These are phyloP conservation scores for Talaromyces proteolyticus DNA, from an alignment of 495 filamentous ascomycete species.

Conservation along the genomic window DNA sequence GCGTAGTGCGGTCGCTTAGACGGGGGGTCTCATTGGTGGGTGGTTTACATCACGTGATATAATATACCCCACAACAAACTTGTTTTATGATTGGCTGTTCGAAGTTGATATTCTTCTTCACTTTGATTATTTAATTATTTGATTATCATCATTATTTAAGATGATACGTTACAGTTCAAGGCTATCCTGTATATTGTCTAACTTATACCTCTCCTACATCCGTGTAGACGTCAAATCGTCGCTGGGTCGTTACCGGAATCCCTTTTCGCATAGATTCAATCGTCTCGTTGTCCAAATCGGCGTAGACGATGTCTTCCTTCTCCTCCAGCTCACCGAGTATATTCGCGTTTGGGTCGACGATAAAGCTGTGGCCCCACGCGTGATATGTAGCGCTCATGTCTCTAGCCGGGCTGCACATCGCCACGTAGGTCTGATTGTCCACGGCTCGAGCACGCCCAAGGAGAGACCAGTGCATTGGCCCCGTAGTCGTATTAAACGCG, in stretches of 20 bases:
- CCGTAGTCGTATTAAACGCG: constrained; percentile 92
- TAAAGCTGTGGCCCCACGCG: constrained; percentile 86
- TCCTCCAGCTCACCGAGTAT: constrained; percentile 71
- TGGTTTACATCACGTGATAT: constrained; percentile 7
- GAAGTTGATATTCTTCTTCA: too few species aligned
- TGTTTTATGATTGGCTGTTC: neutral
- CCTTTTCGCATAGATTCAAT: constrained; percentile 75
- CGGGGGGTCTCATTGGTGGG: constrained; percentile 18
- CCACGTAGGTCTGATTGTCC: constrained; percentile 95
- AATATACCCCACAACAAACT: neutral
- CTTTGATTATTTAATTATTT: too few species aligned
- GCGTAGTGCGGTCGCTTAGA: constrained; percentile 39
- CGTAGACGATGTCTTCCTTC: constrained; percentile 68
- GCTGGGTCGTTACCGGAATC: constrained; percentile 80
- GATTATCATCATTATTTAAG: too few species aligned
- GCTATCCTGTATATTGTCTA: too few species aligned
- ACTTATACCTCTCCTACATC: constrained; percentile 61
- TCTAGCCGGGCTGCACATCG: constrained; percentile 83
- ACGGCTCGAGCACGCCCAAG: constrained; percentile 77
- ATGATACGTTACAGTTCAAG: too few species aligned
- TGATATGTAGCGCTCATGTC: constrained; percentile 74
- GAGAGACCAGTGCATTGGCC: constrained; percentile 85
- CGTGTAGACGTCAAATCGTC: constrained; percentile 92
- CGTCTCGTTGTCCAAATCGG: constrained; percentile 61
- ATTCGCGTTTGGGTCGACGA: constrained; percentile 83